phyloP scores from a whole-genome alignment of 2,329 filamentous ascomycete species.

The Epicoccum sorghinum region DNA sequence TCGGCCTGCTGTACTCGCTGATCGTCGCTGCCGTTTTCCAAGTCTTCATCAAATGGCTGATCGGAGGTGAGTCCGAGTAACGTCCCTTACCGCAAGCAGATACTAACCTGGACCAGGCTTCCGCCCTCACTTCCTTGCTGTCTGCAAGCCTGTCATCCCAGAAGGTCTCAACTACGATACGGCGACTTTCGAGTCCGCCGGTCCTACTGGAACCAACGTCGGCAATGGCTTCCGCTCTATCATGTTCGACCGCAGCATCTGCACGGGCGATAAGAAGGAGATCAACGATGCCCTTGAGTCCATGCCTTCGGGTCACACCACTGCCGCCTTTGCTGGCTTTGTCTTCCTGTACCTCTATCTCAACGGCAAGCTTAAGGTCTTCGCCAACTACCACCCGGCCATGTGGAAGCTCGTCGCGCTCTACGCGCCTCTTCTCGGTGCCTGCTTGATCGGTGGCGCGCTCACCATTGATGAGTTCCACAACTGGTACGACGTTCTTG shows the following conservation, averaged over 20 bases:
- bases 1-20: conserved; percentile 72
- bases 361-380: conserved; percentile 80
- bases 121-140: conserved; percentile 71
- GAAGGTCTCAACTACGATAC: conserved; percentile 39
- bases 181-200: conserved; percentile 43
- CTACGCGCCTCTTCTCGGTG: conserved; percentile 71
- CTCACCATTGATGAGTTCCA: conserved; percentile 75
- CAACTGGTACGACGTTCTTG: conserved; percentile 74
- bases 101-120: conserved; percentile 21
- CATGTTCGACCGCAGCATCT: conserved; percentile 73
- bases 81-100: not conserved
- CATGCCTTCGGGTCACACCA: conserved; percentile 76
- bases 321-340: conserved; percentile 74
- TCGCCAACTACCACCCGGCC: conserved; percentile 71
- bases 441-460: conserved; percentile 70
- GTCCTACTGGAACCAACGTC: conserved; percentile 55
- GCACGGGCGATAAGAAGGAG: conserved; percentile 67
- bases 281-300: conserved; percentile 74
- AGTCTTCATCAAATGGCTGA: conserved; percentile 76
- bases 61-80: conserved; percentile 63
- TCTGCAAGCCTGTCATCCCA: conserved; percentile 68
- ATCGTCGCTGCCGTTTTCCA: conserved; percentile 77
- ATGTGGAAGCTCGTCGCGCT: conserved; percentile 74
- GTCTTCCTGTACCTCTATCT: conserved; percentile 75
- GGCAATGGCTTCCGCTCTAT: conserved; percentile 63